Conservation (phyloP, 2,329 filamentous ascomycete genomes). For the Pseudogymnoascus pannorum region DNA sequence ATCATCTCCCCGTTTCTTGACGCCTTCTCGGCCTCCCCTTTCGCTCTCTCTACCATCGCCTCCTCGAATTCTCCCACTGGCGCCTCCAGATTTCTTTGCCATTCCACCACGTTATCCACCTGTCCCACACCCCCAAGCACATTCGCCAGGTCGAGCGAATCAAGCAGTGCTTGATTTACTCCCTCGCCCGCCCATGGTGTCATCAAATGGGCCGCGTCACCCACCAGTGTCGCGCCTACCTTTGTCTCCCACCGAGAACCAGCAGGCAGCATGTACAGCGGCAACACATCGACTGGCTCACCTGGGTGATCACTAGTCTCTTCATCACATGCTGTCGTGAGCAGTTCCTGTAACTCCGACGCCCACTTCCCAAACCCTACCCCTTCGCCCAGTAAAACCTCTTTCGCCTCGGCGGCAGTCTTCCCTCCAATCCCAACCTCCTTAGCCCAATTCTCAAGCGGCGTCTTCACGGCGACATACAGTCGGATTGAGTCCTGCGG, state of each 20-base stretch:
- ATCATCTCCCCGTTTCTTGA: conserved; percentile 11
- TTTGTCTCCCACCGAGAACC: conserved; percentile 18
- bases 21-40: conserved; percentile 12
- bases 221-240: conserved; percentile 38
- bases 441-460: conserved; percentile 21
- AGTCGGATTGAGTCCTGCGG: conserved; percentile 21
- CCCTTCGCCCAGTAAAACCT: conserved; percentile 19
- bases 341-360: conserved; percentile 22
- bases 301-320: conserved; percentile 13
- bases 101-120: conserved; percentile 6
- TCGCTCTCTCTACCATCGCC: conserved; percentile 13
- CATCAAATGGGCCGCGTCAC: conserved; percentile 44
- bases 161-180: conserved; percentile 31
- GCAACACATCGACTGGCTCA: conserved; percentile 19
- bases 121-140: conserved; percentile 31
- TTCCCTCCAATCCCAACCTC: conserved; percentile 13
- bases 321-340: conserved; percentile 23
- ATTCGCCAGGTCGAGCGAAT: conserved; percentile 38
- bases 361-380: conserved; percentile 25
- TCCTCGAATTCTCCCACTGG: conserved; percentile 23
- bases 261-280: conserved; percentile 18
- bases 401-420: conserved; percentile 16
- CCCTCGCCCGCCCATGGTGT: conserved; percentile 39
- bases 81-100: conserved; percentile 17
- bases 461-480: conserved; percentile 21